These are phyloP conservation scores for Xylariales sp. DNA, from an alignment of 2,329 filamentous ascomycete genomes.

Conservation along the genomic window DNA sequence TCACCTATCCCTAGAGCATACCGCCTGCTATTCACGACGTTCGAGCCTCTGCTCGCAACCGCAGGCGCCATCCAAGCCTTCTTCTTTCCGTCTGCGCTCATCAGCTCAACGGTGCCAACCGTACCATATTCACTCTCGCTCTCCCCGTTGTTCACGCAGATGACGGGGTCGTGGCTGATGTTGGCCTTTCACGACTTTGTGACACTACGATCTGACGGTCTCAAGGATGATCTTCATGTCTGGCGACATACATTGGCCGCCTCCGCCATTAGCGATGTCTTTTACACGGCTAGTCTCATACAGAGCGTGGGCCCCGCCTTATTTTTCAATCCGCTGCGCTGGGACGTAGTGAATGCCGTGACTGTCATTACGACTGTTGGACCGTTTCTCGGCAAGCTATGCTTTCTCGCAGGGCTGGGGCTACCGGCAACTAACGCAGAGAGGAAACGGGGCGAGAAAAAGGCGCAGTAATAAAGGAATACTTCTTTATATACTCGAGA, in stretches of 20 bases:
- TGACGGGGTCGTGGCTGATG: conserved; percentile 42
- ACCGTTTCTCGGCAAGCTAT: conserved; percentile 40
- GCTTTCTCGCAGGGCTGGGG: conserved; percentile 39
- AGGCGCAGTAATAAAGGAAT: conserved; percentile 19
- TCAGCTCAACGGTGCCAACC: conserved; percentile 31
- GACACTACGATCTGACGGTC: conserved; percentile 30
- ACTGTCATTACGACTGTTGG: conserved; percentile 36
- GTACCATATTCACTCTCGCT: conserved; percentile 36
- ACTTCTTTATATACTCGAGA: not conserved
- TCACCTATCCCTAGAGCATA: conserved; percentile 39
- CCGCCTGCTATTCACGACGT: conserved; percentile 39
- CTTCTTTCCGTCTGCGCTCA: conserved; percentile 30
- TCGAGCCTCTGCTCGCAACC: conserved; percentile 40
- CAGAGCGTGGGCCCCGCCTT: conserved; percentile 37
- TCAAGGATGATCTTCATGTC: conserved; percentile 28
- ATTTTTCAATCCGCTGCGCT: conserved; percentile 38
- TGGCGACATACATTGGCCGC: conserved; percentile 41
- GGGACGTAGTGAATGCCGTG: conserved; percentile 30
- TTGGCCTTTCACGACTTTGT: conserved; percentile 41
- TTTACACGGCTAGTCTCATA: conserved; percentile 38
- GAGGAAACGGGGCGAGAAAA: conserved; percentile 16
- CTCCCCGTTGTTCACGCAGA: conserved; percentile 39
- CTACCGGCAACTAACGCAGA: conserved; percentile 13
- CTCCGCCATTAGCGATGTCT: conserved; percentile 40
- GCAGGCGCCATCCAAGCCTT: conserved; percentile 38